Conservation (phyloP, 208 protist genomes). For the Naegleria gruberi region DNA sequence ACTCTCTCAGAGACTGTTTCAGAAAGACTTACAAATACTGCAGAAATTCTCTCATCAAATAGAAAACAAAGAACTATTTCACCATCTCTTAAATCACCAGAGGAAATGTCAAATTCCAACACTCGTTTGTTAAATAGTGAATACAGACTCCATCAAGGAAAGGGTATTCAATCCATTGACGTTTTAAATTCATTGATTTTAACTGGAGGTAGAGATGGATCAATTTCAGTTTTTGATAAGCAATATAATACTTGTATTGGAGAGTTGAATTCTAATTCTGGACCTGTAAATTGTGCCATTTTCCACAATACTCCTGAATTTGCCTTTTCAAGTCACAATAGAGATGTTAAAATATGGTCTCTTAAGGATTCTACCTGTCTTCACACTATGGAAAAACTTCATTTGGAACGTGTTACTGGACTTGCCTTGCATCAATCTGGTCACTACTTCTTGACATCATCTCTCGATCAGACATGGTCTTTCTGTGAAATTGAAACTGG, state of each 20-base stretch:
- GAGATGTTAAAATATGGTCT: not conserved
- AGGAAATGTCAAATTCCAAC: constrained; percentile 32
- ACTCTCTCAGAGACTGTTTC: not conserved
- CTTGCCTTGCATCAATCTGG: constrained; percentile 50
- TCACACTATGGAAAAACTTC: constrained; percentile 45
- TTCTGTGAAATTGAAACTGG: constrained; percentile 51
- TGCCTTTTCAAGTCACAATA: constrained; percentile 31
- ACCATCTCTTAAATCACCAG: constrained; percentile 27
- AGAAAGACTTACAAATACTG: not conserved
- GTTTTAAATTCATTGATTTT: constrained; percentile 25
- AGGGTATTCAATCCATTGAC: constrained; percentile 38
- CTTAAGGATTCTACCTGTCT: not conserved
- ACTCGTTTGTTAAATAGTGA: not conserved
- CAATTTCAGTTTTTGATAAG: constrained; percentile 48
- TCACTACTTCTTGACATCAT: constrained; percentile 46
- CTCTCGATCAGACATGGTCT: constrained; percentile 46
- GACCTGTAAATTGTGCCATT: constrained; percentile 35
- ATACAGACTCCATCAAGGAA: constrained; percentile 23
- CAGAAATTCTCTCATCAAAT: constrained; percentile 35
- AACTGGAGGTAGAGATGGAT: constrained; percentile 46
- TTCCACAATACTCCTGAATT: constrained; percentile 47
- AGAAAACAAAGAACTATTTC: constrained; percentile 49
- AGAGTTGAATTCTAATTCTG: constrained; percentile 34
- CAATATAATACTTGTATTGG: not conserved
- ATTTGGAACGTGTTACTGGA: constrained; percentile 39